Base-by-base conservation (phyloP, 805 yeast genomes). In the Sugiyamaella marilandica region DNA sequence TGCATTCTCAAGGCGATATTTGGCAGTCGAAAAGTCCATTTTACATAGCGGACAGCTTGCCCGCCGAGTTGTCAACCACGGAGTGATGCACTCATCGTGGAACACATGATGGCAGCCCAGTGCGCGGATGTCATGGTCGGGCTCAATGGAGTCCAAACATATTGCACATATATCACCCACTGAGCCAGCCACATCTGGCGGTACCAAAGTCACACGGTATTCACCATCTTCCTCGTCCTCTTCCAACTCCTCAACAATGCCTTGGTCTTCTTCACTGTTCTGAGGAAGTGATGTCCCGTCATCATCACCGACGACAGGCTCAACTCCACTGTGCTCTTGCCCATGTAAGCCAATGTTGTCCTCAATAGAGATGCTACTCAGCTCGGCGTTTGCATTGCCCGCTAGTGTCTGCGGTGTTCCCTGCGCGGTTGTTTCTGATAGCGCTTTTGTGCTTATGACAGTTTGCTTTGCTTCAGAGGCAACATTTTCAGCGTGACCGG, bases 21-120 rank as follows among this genome's bases (percentile, higher is more conserved):
- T 29, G 10, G 51, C 51, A 24, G 51, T 18, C 3, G 51, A 48
- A 63, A 82, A 83, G 64, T 83, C 89, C 41, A 84, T 70, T 62
- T 87, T 85, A 68, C 96, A 87, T 74, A 84, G 81, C 7, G 96
- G 95, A 65, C 96, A 87, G 60, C 88, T 83, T 0, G 90, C 91
- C 47, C 85, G 76, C 59, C 92, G 72, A 57, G 79, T 78, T 2
- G 81, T 82, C 45, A 87, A 70, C 95, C 95, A 87, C 1, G 91
- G 91, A 56, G 84, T 89, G 50, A 88, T 76, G 68, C 96, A 87
- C 16, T 77, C 83, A 19, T 83, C 75, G 63, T 87, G 96, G 75
- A 83, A 87, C 1, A 84, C 89, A 68, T 87, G 96, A 4, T 89
- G 88, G 69, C 96, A 87, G 11, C 85, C 73, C 41, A 88, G 73